Base-by-base conservation (phyloP, 441 rosid genomes). In the Breynia disticha region DNA sequence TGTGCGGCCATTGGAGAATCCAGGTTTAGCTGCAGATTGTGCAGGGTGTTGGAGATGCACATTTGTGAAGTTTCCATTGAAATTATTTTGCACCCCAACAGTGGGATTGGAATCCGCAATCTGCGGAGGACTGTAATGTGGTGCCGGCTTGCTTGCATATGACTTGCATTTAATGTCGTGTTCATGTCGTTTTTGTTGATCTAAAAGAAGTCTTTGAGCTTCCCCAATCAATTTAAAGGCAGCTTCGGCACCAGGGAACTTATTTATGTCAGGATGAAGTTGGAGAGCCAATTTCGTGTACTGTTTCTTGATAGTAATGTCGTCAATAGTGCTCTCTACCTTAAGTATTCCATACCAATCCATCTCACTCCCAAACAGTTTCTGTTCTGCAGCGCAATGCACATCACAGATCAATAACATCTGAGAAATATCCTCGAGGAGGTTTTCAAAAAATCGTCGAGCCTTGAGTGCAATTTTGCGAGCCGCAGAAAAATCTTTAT, bases 201-300 rank as follows among this genome's bases (percentile, higher is more conserved):
- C 95, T 68, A 79, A 71, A 48, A 93, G 98, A 56, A 85, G 68
- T 50, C 79, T 78, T 57, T 82, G 86, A 44, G 98, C 98, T 63
- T 93, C 95, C 21, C 86, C 95, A 57, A 88, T 75, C 60, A 75
- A 66, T 72, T 93, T 86, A 65, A 88, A 93, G 52, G 98, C 98
- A 66, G 87, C 72, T 72, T 93, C 98, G 7, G 98, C 95, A 16
- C 98, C 97, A 48, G 97, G 82, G 60, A 88, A 78, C 63, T 79
- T 77, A 67, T 84, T 93, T 69, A 88, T 91, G 73, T 91, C 98
- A 2, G 97, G 98, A 68, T 91, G 98, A 50, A 91, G 95, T 50
- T 50, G 67, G 49, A 93, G 85, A 20, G 98, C 98, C 57, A 81
- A 73, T 77, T 81, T 93, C 68, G 66, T 77, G 55, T 81, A 93